These are phyloP conservation scores for Millerozyma acaciae DNA, from an alignment of 805 yeast species.

Conservation along the genomic window DNA sequence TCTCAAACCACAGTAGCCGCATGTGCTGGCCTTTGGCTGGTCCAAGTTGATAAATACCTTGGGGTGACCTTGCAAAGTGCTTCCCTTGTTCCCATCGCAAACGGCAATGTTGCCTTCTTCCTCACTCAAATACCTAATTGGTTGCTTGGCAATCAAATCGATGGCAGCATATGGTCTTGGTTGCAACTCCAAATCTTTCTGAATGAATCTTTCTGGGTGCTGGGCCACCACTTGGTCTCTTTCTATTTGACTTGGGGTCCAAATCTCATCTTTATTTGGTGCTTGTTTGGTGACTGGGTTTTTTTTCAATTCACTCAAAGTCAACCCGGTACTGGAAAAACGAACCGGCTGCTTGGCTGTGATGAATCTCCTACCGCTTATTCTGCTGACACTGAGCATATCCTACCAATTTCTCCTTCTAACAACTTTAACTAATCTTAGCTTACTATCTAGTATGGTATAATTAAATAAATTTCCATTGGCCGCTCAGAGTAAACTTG, in stretches of 20 bases:
- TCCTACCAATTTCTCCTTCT: background rate
- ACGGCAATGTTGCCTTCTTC: slow-evolving; percentile 59
- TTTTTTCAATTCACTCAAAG: slow-evolving; percentile 18
- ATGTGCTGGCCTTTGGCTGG: slow-evolving; percentile 64
- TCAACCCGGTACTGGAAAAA: slow-evolving; percentile 18
- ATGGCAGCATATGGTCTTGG: slow-evolving; percentile 84
- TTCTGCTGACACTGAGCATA: slow-evolving; percentile 5
- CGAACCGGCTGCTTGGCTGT: slow-evolving; percentile 1
- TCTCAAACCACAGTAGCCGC: slow-evolving; percentile 79
- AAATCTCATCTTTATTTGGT: slow-evolving; percentile 65
- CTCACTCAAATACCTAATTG: slow-evolving; percentile 56
- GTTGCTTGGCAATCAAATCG: slow-evolving; percentile 72
- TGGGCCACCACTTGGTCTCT: slow-evolving; percentile 51
- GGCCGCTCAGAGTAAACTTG: slow-evolving; percentile 2
- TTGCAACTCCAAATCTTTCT: slow-evolving; percentile 61
- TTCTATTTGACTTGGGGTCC: slow-evolving; percentile 69
- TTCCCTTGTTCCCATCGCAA: slow-evolving; percentile 76
- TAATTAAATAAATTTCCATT: slow-evolving; percentile 6
- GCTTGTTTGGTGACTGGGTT: slow-evolving; percentile 52
- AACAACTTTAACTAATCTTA: no score
- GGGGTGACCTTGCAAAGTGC: slow-evolving; percentile 75
- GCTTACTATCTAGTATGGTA: no score
- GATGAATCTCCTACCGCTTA: slow-evolving; percentile 1
- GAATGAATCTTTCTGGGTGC: slow-evolving; percentile 63
- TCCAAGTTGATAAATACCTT: slow-evolving; percentile 78